phyloP scores from a whole-genome alignment of 2,329 filamentous ascomycete genomes.

The Aspergillus neoniger region DNA sequence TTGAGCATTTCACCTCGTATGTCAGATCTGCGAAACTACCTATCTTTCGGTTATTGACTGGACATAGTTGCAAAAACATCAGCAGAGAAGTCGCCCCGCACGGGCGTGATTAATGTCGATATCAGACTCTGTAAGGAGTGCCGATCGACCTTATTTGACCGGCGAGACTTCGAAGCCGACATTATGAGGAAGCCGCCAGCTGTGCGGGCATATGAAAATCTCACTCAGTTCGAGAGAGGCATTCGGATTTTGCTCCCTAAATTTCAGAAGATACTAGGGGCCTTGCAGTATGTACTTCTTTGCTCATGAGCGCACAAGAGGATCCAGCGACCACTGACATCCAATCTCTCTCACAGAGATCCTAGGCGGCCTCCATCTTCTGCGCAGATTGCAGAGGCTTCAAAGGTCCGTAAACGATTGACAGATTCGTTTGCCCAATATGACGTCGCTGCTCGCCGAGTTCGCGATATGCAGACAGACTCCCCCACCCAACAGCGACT shows the following conservation, averaged over 20 bases:
- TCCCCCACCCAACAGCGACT: conserved; percentile 72
- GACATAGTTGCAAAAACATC: conserved; percentile 38
- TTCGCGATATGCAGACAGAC: conserved; percentile 74
- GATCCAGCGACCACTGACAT: background rate
- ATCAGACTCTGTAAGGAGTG: conserved; percentile 93
- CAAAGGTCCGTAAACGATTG: conserved; percentile 83
- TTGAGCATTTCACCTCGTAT: conserved; percentile 71
- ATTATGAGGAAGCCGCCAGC: conserved; percentile 69
- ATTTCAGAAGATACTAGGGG: conserved; percentile 75
- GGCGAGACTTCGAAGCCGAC: conserved; percentile 75
- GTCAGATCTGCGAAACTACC: conserved; percentile 28
- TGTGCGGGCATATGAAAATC: conserved; percentile 77
- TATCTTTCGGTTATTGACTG: conserved; percentile 20
- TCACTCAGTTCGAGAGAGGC: conserved; percentile 83
- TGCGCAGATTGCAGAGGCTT: conserved; percentile 78
- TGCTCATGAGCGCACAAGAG: background rate
- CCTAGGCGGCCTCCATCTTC: conserved; percentile 65
- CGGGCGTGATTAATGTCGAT: conserved; percentile 69
- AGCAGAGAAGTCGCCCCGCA: conserved; percentile 45
- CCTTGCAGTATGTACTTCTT: conserved; percentile 60
- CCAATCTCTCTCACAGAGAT: conserved; percentile 47
- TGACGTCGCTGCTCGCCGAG: conserved; percentile 74
- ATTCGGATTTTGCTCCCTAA: conserved; percentile 78
- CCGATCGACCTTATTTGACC: conserved; percentile 68
- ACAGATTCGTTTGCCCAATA: conserved; percentile 90